Evolutionary conservation across 1,139 yeast genomes (phyloP).

Genomic region (Saccharomyces pastorianus): DNA sequence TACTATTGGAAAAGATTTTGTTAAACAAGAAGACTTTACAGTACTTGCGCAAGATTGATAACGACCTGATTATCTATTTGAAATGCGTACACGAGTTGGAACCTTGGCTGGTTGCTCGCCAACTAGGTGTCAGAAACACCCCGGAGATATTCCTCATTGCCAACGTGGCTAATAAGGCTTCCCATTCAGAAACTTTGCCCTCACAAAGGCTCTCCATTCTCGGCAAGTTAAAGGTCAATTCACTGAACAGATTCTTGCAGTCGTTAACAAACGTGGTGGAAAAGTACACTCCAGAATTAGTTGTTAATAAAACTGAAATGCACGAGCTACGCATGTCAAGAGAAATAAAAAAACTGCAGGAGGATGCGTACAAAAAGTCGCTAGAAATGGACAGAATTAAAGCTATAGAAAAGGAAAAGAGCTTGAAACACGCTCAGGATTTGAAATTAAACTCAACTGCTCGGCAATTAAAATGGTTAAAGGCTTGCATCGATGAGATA

Average conservation of each 20-base stretch:
- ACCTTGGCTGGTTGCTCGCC: slow-evolving; percentile 30
- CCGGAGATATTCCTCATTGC: slow-evolving; percentile 34
- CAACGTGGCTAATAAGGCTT: slow-evolving; percentile 30
- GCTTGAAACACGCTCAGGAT: slow-evolving; percentile 11
- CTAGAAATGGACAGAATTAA: slow-evolving; percentile 30
- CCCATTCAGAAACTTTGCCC: slow-evolving; percentile 22
- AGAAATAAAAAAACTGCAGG: slow-evolving; percentile 34
- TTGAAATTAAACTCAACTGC: slow-evolving; percentile 6
- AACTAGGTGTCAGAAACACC: slow-evolving; percentile 24
- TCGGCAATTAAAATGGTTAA: slow-evolving; percentile 20
- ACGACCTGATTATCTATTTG: slow-evolving; percentile 27
- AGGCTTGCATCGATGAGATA: slow-evolving; percentile 13
- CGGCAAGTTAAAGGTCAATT: slow-evolving; percentile 25
- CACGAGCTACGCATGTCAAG: slow-evolving; percentile 33
- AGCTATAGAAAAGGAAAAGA: slow-evolving; percentile 18
- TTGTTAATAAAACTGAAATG: slow-evolving; percentile 31
- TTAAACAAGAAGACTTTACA: slow-evolving; percentile 23
- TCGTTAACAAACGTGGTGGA: slow-evolving; percentile 27
- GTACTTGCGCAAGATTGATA: slow-evolving; percentile 20
- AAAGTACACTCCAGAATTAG: slow-evolving; percentile 32
- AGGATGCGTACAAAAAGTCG: slow-evolving; percentile 34
- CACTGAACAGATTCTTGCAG: slow-evolving; percentile 26
- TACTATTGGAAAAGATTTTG: slow-evolving; percentile 27
- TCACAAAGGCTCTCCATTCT: slow-evolving; percentile 31
- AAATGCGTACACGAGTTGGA: slow-evolving; percentile 31